Percentiles rank a stretch among this genome's conserved stretches.
Conservation (phyloP, 2,329 filamentous ascomycete genomes). For the Periconia macrospinosa region DNA sequence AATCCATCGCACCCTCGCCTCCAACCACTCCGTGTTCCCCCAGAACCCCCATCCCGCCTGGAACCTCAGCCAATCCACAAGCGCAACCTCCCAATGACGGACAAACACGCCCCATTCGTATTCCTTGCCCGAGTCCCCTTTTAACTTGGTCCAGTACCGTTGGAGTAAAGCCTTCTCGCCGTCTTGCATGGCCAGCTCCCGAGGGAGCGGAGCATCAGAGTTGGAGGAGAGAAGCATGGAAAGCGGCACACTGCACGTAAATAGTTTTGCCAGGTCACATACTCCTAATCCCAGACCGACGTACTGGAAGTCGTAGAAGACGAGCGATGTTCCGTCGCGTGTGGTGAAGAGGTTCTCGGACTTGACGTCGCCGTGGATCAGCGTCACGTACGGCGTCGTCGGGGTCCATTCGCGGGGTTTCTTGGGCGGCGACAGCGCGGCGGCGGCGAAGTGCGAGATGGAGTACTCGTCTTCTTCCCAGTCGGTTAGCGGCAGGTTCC, state of each 20-base stretch:
- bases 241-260: slow-evolving; percentile 65
- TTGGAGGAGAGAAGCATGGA: slow-evolving; percentile 50
- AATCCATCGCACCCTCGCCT: slow-evolving; percentile 32
- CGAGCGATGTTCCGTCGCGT: slow-evolving; percentile 52
- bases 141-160: slow-evolving; percentile 50
- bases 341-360: slow-evolving; percentile 68
- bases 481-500: slow-evolving; percentile 55
- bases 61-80: slow-evolving; percentile 66
- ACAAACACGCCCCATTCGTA: slow-evolving; percentile 61
- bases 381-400: slow-evolving; percentile 52
- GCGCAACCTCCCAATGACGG: slow-evolving; percentile 66
- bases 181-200: slow-evolving; percentile 52
- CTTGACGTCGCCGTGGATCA: slow-evolving; percentile 71
- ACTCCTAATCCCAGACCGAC: slow-evolving; percentile 65
- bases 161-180: slow-evolving; percentile 57
- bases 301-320: slow-evolving; percentile 73
- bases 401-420: slow-evolving; percentile 28
- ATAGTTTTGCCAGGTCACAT: slow-evolving; percentile 68
- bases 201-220: slow-evolving; percentile 33
- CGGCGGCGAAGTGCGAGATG: slow-evolving; percentile 57
- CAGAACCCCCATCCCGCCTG: slow-evolving; percentile 45
- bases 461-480: slow-evolving; percentile 34
- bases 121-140: slow-evolving; percentile 29
- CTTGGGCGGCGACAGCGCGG: slow-evolving; percentile 51
- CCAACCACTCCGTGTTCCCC: slow-evolving; percentile 41